phyloP scores from a whole-genome alignment of 2,329 filamentous ascomycete species.

The Fusarium algeriense region DNA sequence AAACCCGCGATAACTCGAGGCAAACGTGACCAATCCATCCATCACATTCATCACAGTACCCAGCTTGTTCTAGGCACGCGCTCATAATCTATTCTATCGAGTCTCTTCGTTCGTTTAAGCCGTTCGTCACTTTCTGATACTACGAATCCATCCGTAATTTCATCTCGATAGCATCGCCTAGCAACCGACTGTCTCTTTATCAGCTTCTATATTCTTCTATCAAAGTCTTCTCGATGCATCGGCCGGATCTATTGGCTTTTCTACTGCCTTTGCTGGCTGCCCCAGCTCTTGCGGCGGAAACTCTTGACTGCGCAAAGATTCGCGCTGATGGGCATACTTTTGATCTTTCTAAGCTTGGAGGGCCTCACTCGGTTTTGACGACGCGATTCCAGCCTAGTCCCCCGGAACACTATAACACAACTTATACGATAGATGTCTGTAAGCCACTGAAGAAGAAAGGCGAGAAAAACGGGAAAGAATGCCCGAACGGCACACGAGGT shows the following conservation, averaged over 20 bases:
- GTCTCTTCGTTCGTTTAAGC: constrained; percentile 3
- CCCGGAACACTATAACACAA: constrained; percentile 72
- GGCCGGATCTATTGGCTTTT: constrained; percentile 53
- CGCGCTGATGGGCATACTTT: constrained; percentile 70
- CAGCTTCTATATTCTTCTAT: constrained; percentile 14
- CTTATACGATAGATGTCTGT: constrained; percentile 86
- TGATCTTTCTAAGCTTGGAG: constrained; percentile 72
- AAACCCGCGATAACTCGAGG: constrained; percentile 46
- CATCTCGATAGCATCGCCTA: constrained; percentile 11
- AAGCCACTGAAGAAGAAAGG: constrained; percentile 72
- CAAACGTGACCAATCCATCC: constrained; percentile 49
- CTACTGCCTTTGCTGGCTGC: constrained; percentile 55
- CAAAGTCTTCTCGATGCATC: constrained; percentile 53
- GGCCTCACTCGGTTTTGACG: constrained; percentile 77
- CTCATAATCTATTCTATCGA: background rate
- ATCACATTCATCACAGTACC: background rate
- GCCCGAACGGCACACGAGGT: constrained; percentile 78
- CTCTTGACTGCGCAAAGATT: constrained; percentile 73
- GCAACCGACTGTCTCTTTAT: background rate
- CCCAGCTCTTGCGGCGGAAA: constrained; percentile 57
- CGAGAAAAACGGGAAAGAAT: constrained; percentile 69
- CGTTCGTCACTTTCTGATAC: background rate
- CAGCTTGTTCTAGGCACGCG: constrained; percentile 27
- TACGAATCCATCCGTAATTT: constrained; percentile 20
- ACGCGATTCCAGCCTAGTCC: constrained; percentile 64